Base-by-base conservation (phyloP, 176 grass and related monocot genomes). In the Microstegium vimineum region DNA sequence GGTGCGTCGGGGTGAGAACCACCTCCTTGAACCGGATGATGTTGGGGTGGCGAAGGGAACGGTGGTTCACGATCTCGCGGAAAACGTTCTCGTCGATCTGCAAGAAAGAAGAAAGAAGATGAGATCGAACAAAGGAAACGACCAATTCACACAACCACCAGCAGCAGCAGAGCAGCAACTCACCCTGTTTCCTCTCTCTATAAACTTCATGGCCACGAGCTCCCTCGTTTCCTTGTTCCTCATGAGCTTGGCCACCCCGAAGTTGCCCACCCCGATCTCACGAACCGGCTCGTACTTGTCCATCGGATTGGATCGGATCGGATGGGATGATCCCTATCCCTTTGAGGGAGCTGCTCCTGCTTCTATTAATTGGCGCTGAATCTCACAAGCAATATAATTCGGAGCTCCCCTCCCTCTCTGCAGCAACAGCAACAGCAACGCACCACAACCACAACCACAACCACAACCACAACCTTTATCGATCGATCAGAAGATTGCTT, bases 1-100 rank as follows among this genome's bases (percentile, higher is more conserved):
- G 90, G 81, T 97, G 94, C 51, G 86, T 92, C 56, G 87, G 83
- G 38, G 94, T 97, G 22, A 97, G 69, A 28, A 94, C 94, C 25
- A 97, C 94, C 91, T 97, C 94, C 82, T 88, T 94, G 88, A 97
- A 97, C 0, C 94, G 87, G 75, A 97, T 88, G 71, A 97, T 97
- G 86, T 97, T 94, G 5, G 91, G 94, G 82, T 97, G 94, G 1
- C 86, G 91, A 1, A 97, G 85, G 31, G 94, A 84, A 0, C 94
- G 82, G 87, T 97, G 94, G 85, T 97, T 97, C 7, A 97, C 89
- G 70, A 97, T 97, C 87, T 97, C 94, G 0, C 94, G 80, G 87
- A 90, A 91, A 26, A 97, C 94, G 41, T 94, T 94, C 89, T 92
- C 91, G 81, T 97, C 94, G 86, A 97, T 97, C 91, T 61, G 47